Base-by-base conservation (phyloP, 75 land plant species). In the Picea glauca region DNA sequence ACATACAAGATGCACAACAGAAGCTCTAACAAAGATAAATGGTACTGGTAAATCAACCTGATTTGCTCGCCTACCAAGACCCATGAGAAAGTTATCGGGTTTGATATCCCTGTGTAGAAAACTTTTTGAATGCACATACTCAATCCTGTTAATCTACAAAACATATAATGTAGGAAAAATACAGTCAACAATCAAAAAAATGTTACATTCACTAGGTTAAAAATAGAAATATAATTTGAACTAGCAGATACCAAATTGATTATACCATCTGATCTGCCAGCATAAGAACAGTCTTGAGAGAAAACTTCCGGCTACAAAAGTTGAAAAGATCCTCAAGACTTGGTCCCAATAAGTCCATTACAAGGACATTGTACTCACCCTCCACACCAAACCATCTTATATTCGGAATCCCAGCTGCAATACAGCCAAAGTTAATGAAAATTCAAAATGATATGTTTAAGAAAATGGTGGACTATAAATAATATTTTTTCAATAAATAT, bases 1-100 rank as follows among this genome's bases (percentile, higher is more conserved):
- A 70, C 20, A 50, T 43, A 70, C 35, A 43, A 17, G n/a, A 20
- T 20, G n/a, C 23, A 43, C 9, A 40, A 70, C 40, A 66, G 18
- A 66, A 13, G 17, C 58, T 62, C 30, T 26, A 5, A 18, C 78
- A 13, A 15, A 40, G 58, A 54, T 13, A 76, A 81, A 3, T 40
- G 18, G 7, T 63, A 84, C 90, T 87, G 1, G 9, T 50, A 50
- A 50, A 35, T 91, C 98, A 50, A 62, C 63, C 96, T 96, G 96
- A 81, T 96, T 93, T 68, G 94, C 98, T 76, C 92, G 81, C 60
- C 91, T 90, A 50, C 96, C 94, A 67, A 93, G 84, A 78, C 98
- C 98, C 96, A 96, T 92, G 26, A 94, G 89, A 80, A 94, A 94
- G 79, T 96, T 96, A 74, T 96, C 98, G 15, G 96, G 98, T 84